Percentiles rank a stretch among this genome's conserved stretches.
Conservation (phyloP, 768 basidiomycete species). For the Tephrocybe sp. region DNA sequence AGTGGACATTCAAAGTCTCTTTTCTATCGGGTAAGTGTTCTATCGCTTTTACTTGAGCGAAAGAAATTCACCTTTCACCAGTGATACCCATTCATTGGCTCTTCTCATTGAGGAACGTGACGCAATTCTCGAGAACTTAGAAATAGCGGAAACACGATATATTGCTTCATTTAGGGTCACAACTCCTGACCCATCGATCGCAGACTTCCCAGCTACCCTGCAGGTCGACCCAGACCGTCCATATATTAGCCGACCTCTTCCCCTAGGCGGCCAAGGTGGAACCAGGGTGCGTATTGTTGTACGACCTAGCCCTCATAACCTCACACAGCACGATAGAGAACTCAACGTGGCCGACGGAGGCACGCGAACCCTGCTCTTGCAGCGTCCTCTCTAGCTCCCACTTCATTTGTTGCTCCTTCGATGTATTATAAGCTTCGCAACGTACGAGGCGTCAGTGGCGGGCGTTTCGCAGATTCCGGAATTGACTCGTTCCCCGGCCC, state of each 20-base stretch:
- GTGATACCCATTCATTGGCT: constrained; percentile 68
- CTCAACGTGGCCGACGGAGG: constrained; percentile 36
- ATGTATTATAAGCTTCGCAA: constrained; percentile 74
- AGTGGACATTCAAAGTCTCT: constrained; percentile 68
- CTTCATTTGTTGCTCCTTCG: constrained; percentile 77
- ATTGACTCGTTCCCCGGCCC: constrained; percentile 42
- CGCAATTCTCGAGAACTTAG: constrained; percentile 72
- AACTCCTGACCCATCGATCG: constrained; percentile 70
- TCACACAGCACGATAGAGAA: constrained; percentile 5
- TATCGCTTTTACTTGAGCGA: background rate
- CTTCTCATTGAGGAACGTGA: constrained; percentile 74
- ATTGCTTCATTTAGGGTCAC: constrained; percentile 72
- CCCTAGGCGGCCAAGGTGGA: constrained; percentile 37
- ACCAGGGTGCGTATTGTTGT: constrained; percentile 23
- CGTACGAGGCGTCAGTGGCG: constrained; percentile 58
- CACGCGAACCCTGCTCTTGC: constrained; percentile 65
- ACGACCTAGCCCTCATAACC: background rate
- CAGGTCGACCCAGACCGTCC: constrained; percentile 43
- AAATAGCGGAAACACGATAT: constrained; percentile 77
- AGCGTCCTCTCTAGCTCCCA: constrained; percentile 68
- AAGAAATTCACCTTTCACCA: constrained; percentile 23
- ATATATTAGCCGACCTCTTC: constrained; percentile 67
- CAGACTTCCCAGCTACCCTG: constrained; percentile 48
- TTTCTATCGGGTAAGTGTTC: constrained; percentile 66
- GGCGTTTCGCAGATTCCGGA: constrained; percentile 47